Evolutionary conservation across 1,139 yeast genomes (phyloP).

Genomic region (Nadsonia starkeyi-henricii): DNA sequence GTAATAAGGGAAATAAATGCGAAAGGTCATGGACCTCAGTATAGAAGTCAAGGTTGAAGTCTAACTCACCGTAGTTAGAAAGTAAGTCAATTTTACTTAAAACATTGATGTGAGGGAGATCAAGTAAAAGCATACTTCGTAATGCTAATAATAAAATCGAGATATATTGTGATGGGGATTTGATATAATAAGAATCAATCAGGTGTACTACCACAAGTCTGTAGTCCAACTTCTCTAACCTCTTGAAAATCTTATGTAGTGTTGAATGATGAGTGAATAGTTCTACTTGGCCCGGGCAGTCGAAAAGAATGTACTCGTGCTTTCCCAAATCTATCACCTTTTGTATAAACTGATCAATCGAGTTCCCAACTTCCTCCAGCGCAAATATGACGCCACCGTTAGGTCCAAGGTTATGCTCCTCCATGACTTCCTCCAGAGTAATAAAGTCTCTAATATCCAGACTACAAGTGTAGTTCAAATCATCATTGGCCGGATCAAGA

Average conservation of each 20-base stretch:
- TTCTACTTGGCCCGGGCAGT: conserved; percentile 97
- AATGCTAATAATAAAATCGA: conserved; percentile 68
- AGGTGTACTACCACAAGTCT: conserved; percentile 78
- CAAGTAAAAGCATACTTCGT: conserved; percentile 84
- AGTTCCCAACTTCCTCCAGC: conserved; percentile 43
- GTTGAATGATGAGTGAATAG: conserved; percentile 85
- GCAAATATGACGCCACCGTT: conserved; percentile 93
- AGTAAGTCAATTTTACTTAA: conserved; percentile 80
- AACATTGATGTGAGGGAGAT: conserved; percentile 86
- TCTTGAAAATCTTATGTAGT: conserved; percentile 55
- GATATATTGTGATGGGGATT: conserved; percentile 84
- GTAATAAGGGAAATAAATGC: conserved; percentile 53
- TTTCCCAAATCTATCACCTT: conserved; percentile 45
- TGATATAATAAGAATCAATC: conserved; percentile 72
- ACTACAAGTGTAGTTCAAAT: conserved; percentile 65
- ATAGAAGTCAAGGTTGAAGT: conserved; percentile 66
- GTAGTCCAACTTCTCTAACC: conserved; percentile 51
- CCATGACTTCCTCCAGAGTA: conserved; percentile 83
- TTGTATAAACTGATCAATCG: conserved; percentile 45
- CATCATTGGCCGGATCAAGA: conserved; percentile 91
- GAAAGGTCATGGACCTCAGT: conserved; percentile 82
- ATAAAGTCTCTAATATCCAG: conserved; percentile 81
- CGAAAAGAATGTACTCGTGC: conserved; percentile 68
- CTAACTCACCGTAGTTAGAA: conserved; percentile 45
- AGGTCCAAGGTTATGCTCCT: conserved; percentile 71